Evolutionary conservation across 331 rosid genomes (phyloP), one percentile per base, ranked within the genome.

Genomic region (Spiraea crenata): DNA sequence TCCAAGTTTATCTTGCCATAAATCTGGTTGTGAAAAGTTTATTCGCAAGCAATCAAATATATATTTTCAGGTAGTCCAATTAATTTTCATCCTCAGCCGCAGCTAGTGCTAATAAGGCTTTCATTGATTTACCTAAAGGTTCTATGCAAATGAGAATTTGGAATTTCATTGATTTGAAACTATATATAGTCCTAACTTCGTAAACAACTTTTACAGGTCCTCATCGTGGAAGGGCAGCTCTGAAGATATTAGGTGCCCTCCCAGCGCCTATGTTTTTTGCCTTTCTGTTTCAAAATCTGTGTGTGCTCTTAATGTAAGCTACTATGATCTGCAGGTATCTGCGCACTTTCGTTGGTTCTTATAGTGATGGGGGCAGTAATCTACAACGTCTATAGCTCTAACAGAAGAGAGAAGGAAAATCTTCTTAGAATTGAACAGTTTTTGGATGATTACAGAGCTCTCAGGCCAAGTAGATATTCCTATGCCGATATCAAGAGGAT

Each of bases 381-480:
- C 31, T 42, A 4, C 15, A 0, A 13, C 11, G 0, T 52, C n/a
- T 57, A 41, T 9, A 25, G 1, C 16, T 40, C 67, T 5, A 19
- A 44, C 9, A 57, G 12, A 57, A 39, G 0, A 7, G 42, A 14
- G 14, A 42, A 70, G 31, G 65, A 52, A 37, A 56, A 15, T 34
- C 57, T 2, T 3, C 4, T 20, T 7, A 45, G 54, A 40, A 57
- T 70, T 2, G 51, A 70, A 25, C 57, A 15, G 2, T 57, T 70
- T 45, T 70, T 70, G 31, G 44, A 57, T 10, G 75, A 70, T 13
- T 57, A 70, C 41, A 70, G 5, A 40, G 56, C 57, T 34, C 45
- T 57, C 4, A 70, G 34, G 20, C 66, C 75, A 9, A 44, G 66
- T 17, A 57, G 75, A 45, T 70, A 70, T 34, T 51, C 73, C 6